These are phyloP conservation scores for Phytophthora palmivora DNA, from an alignment of 352 stramenopile species.

Conservation along the genomic window DNA sequence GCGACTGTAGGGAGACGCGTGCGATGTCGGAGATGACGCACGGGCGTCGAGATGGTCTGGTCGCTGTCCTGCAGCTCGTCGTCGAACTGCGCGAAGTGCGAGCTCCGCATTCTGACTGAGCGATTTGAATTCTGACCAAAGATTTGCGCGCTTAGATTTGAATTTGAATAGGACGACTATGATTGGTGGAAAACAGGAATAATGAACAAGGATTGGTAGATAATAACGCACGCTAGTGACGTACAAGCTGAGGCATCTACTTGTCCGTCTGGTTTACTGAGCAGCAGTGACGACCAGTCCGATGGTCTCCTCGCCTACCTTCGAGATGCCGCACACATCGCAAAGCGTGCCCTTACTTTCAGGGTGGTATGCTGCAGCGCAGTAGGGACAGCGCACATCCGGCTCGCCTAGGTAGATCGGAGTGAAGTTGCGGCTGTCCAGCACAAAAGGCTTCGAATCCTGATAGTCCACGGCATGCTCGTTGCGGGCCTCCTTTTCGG, in stretches of 20 bases:
- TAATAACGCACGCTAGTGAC: slow-evolving; percentile 19
- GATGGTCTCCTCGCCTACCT: slow-evolving; percentile 95
- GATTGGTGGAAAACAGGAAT: slow-evolving; percentile 15
- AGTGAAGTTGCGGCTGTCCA: slow-evolving; percentile 95
- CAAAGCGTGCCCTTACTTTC: slow-evolving; percentile 92
- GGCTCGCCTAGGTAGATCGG: slow-evolving; percentile 95
- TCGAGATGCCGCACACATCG: slow-evolving; percentile 93
- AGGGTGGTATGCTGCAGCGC: slow-evolving; percentile 90
- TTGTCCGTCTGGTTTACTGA: slow-evolving; percentile 33
- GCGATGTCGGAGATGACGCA: slow-evolving; percentile 12
- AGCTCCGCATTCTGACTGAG: slow-evolving; percentile 20
- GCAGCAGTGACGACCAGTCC: slow-evolving; percentile 91
- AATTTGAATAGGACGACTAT: slow-evolving; percentile 20
- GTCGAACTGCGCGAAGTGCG: slow-evolving; percentile 63
- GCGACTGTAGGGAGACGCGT: slow-evolving; percentile 24
- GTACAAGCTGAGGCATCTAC: slow-evolving; percentile 6
- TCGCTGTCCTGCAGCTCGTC: slow-evolving; percentile 70
- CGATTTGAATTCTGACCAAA: slow-evolving; percentile 24
- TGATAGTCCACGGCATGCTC: slow-evolving; percentile 98
- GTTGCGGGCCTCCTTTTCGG: slow-evolving; percentile 98
- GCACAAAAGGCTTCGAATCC: slow-evolving; percentile 95
- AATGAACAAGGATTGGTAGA: no score
- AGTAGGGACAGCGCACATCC: slow-evolving; percentile 96
- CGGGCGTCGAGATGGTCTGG: slow-evolving; percentile 56
- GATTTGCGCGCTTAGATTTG: slow-evolving; percentile 32